Percentiles rank a stretch among this genome's conserved stretches.
Evolutionary conservation across 208 protist species (phyloP).

Genomic region (Willaertia magna): DNA sequence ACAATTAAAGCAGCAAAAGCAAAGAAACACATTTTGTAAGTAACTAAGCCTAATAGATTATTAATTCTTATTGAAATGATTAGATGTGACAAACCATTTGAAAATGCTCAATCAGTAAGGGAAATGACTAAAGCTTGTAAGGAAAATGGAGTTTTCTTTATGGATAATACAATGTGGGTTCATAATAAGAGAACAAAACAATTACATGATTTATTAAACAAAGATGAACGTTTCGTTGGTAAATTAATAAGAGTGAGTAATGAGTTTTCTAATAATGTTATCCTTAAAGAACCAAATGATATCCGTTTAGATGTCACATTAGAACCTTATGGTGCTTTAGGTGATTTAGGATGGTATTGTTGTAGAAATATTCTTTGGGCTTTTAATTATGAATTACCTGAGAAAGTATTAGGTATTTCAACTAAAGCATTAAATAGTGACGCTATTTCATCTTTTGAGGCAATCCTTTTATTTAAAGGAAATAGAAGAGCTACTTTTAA

Average conservation of each 20-base stretch:
- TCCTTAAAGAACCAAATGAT: neutral
- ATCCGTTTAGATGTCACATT: neutral
- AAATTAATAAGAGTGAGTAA: neutral
- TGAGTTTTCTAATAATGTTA: neutral
- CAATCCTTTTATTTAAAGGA: neutral
- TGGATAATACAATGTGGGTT: conserved; percentile 8
- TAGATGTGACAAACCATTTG: conserved; percentile 2
- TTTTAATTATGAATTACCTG: neutral
- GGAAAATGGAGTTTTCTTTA: conserved; percentile 7
- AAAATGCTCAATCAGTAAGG: neutral
- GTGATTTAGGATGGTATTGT: conserved; percentile 1
- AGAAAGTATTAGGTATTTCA: neutral
- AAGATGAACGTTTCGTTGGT: neutral
- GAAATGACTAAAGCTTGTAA: neutral
- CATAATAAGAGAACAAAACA: neutral
- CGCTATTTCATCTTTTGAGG: neutral
- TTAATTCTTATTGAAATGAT: too few species aligned
- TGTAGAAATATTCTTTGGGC: neutral
- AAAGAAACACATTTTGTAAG: conserved; percentile 18
- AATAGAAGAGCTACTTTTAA: neutral
- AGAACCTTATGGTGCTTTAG: neutral
- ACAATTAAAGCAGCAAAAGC: neutral
- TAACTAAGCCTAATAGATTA: neutral
- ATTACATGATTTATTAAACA: neutral
- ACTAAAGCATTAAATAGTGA: neutral